Evolutionary conservation across 441 rosid genomes (phyloP), one percentile per base, ranked within the genome.

Genomic region (Iberis amara): DNA sequence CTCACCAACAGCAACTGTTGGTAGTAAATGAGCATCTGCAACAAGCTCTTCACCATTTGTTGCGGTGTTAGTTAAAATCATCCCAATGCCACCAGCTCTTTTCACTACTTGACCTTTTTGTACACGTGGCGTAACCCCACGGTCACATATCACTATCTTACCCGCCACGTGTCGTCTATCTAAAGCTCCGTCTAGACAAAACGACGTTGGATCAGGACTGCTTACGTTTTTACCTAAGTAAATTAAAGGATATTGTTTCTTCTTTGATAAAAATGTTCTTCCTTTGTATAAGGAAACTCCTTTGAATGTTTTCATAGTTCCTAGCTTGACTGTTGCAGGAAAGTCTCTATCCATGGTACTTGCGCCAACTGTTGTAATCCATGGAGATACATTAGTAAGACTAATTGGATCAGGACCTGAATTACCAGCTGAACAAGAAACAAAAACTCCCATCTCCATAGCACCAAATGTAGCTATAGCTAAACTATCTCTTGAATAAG

Each of bases 391-490:
- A 55, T 83, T 83, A 0, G 82, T 76, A 14, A 80, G 72, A 59
- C 85, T 83, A n/a, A 70, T 47, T 0, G 86, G 86, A 41, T 75
- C 86, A 24, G 86, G 86, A 24, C 91, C 86, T 23, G 77, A 75
- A 50, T 83, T 83, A 52, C 91, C 91, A 0, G 91, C 86, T 0
- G 90, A 80, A 47, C 85, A 78, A 0, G 85, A 78, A 8, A 83
- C 80, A 10, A 83, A 70, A 55, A 80, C 78, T 47, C 91, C 91
- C 83, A 68, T 76, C 70, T 83, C 86, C 91, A 80, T 83, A 1
- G 91, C 91, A 47, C 90, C 85, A 39, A 80, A 83, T 9, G 85
- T 64, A 9, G 90, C 86, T 28, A 83, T 73, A 0, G 90, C 61
- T 65, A 83, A 66, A 66, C 84, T 78, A 49, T 83, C 90, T 1